Base-by-base conservation (phyloP, 2,329 filamentous ascomycete genomes). In the Bipolaris bicolor region DNA sequence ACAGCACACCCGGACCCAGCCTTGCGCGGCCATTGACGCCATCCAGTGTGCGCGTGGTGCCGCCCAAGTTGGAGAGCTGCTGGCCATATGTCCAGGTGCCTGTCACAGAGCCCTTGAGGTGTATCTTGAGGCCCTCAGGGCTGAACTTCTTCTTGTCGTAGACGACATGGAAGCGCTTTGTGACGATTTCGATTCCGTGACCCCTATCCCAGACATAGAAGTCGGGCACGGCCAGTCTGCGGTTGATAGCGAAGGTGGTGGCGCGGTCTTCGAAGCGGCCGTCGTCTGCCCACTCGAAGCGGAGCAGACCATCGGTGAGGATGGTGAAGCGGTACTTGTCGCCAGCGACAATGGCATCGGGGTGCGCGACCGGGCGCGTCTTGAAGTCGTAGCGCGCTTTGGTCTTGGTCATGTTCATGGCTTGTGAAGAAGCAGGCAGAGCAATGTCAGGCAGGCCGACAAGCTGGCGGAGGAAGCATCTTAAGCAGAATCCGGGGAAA, bases 201-300 rank as follows among this genome's bases (percentile, higher is more conserved):
- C 80, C 72, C 11, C 72, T 73, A 18, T 86, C 81, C 52, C 79
- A 74, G 46, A 83, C 75, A 5, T 77, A 78, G 63, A 82, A 86
- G 40, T 81, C 67, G 0, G 81, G 80, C 0, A 82, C 79, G 1
- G 79, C 73, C 24, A 83, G 76, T 10, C 77, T 71, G 24, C 86
- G 79, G 60, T 84, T 82, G 54, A 85, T 77, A n/a, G 86, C 86
- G 66, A 88, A 86, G 9, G 83, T 83, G 0, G 85, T 88, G 0
- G 84, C 83, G 4, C 86, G 81, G 67, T 89, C 85, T 67, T 88
- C 86, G 63, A 88, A 89, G 33, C 76, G 66, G 47, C 82, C 80
- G 60, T 88, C 85, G 10, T 79, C 76, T 0, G 86, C 81, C 84
- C 84, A 89, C 73, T 88, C 86, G 60, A 84, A 87, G 31, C 86